Conservation (phyloP, 75 land plant species). For the Picea sitchensis region DNA sequence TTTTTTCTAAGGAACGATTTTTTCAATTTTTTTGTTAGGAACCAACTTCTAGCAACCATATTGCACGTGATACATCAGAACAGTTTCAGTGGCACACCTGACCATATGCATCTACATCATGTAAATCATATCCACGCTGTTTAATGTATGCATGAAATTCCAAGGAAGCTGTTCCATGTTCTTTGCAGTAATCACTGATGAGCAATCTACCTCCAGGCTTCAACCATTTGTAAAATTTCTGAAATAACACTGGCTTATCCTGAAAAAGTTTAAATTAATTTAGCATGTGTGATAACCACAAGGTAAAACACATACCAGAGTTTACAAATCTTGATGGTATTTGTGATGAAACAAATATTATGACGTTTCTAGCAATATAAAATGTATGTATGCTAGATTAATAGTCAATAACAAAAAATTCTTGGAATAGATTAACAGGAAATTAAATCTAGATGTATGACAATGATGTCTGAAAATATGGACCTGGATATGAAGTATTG, state of each 20-base stretch:
- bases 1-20: not conserved
- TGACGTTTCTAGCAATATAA: not conserved
- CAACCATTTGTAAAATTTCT: slow-evolving; percentile 76
- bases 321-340: not conserved
- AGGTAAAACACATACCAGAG: too few relatives aligned
- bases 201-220: slow-evolving; percentile 95
- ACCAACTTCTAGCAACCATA: not conserved
- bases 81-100: slow-evolving; percentile 44
- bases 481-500: slow-evolving; percentile 97
- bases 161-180: slow-evolving; percentile 44
- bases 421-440: not conserved
- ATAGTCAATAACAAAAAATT: not conserved
- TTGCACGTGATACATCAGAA: not conserved
- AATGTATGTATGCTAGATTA: not conserved
- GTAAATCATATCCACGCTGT: slow-evolving; percentile 97
- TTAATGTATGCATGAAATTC: slow-evolving; percentile 81
- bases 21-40: not conserved
- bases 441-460: not conserved
- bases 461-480: not conserved
- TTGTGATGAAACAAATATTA: not conserved
- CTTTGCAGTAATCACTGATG: slow-evolving; percentile 91
- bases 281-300: not conserved
- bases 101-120: slow-evolving; percentile 80
- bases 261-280: slow-evolving; percentile 21
- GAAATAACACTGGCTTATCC: slow-evolving; percentile 91